A percentile compares a stretch with the other conserved stretches of the same genome.
phyloP scores from a whole-genome alignment of 352 stramenopile species.

The Nothophytophthora sp. region DNA sequence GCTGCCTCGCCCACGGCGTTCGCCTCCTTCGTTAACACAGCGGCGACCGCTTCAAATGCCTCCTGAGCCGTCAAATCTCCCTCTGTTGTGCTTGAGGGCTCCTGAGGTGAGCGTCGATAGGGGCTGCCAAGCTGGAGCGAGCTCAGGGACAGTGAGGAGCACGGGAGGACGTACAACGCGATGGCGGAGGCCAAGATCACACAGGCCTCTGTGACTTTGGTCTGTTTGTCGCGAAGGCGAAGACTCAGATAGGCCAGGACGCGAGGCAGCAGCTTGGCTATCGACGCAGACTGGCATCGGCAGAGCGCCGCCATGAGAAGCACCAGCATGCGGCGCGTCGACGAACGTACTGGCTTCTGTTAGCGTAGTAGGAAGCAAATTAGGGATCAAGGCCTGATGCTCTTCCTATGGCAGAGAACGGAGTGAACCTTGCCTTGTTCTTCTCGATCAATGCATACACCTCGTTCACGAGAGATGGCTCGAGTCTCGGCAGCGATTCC shows the following conservation, averaged over 20 bases:
- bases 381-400: not conserved
- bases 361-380: not conserved
- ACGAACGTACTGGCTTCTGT: conserved; percentile 49
- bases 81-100: not conserved
- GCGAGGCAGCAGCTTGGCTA: conserved; percentile 39
- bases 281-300: conserved; percentile 38
- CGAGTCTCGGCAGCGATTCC: conserved; percentile 36
- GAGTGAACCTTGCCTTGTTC: conserved; percentile 42
- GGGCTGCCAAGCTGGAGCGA: not conserved
- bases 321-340: conserved; percentile 59
- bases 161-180: conserved; percentile 46
- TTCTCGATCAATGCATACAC: conserved; percentile 53
- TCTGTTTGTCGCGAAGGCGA: conserved; percentile 57
- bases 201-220: conserved; percentile 55
- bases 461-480: conserved; percentile 36
- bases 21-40: conserved; percentile 36
- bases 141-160: conserved; percentile 9
- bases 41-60: conserved; percentile 36
- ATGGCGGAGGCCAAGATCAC: conserved; percentile 55
- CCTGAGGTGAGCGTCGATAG: not conserved
- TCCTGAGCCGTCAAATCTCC: conserved; percentile 4
- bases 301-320: conserved; percentile 57
- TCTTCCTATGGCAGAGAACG: too few species aligned
- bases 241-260: conserved; percentile 46
- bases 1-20: conserved; percentile 51